phyloP scores from a whole-genome alignment of 495 filamentous ascomycete species.

The Talaromyces borbonicus region DNA sequence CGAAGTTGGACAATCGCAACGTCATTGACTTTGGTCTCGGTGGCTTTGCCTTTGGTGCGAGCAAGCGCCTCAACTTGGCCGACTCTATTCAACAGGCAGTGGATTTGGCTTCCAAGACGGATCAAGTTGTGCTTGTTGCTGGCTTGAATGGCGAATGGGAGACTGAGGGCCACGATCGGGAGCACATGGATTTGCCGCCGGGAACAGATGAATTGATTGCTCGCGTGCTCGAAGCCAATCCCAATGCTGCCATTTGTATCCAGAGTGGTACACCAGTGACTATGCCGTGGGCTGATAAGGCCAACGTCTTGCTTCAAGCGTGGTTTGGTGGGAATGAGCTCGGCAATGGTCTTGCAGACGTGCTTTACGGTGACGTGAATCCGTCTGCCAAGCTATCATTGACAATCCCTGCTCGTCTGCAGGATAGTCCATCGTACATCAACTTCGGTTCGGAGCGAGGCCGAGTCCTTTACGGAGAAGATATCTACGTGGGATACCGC shows the following conservation, averaged over 20 bases:
- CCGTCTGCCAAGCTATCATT: conserved; percentile 47
- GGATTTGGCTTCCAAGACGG: conserved; percentile 48
- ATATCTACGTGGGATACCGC: conserved; percentile 73
- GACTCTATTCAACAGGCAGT: conserved; percentile 59
- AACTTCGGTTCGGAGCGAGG: conserved; percentile 74
- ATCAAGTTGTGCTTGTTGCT: conserved; percentile 70
- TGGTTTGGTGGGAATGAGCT: conserved; percentile 63
- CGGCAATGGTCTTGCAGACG: conserved; percentile 53
- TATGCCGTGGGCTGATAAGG: conserved; percentile 69
- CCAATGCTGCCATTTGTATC: conserved; percentile 66
- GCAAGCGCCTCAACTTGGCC: conserved; percentile 53
- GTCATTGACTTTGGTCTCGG: conserved; percentile 52
- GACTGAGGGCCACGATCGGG: conserved; percentile 77
- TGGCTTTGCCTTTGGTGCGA: conserved; percentile 70
- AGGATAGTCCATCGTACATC: conserved; percentile 67
- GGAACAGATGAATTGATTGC: conserved; percentile 67
- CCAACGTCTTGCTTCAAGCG: conserved; percentile 61
- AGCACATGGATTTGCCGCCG: conserved; percentile 72
- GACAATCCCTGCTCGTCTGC: conserved; percentile 54
- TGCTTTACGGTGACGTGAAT: conserved; percentile 46
- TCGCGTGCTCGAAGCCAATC: conserved; percentile 59
- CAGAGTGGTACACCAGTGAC: conserved; percentile 77
- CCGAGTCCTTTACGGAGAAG: conserved; percentile 68
- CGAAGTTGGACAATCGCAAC: conserved; percentile 43
- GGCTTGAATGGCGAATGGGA: conserved; percentile 84